phyloP scores from a whole-genome alignment of 345 rosid genomes.

The Limnanthes douglasii region DNA sequence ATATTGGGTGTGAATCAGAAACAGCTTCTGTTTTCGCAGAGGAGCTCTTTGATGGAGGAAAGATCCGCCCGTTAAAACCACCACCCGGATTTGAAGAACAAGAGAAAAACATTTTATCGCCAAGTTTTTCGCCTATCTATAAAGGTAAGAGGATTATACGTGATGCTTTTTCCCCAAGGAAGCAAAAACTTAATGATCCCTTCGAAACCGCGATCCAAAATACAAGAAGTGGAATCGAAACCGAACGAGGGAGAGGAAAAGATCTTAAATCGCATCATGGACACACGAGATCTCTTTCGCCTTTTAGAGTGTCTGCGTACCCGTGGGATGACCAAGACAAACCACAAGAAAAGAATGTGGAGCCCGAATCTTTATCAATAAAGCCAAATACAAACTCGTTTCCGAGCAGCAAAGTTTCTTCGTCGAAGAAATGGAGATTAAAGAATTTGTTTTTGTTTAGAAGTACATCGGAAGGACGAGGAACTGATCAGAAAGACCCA shows the following conservation, averaged over 20 bases:
- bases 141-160: conserved; percentile 34
- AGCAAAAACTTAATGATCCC: conserved; percentile 31
- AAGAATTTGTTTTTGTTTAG: conserved; percentile 65
- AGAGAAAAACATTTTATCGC: too few species aligned
- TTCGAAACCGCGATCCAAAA: conserved; percentile 22
- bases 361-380: too few species aligned
- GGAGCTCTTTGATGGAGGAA: conserved; percentile 39
- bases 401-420: too few species aligned
- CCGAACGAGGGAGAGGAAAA: conserved; percentile 44
- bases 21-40: conserved; percentile 27
- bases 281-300: conserved; percentile 58
- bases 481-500: conserved; percentile 39
- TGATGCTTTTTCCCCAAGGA: conserved; percentile 41
- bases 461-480: conserved; percentile 84
- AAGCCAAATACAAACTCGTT: too few species aligned
- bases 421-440: conserved; percentile 70
- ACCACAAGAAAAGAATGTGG: conserved; percentile 15
- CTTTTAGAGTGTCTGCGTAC: conserved; percentile 50
- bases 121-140: conserved; percentile 29
- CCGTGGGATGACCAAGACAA: conserved; percentile 58
- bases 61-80: conserved; percentile 34
- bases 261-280: conserved; percentile 28
- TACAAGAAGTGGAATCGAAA: conserved; percentile 13
- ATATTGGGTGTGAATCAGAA: conserved; percentile 16
- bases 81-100: conserved; percentile 24